Evolutionary conservation across 805 yeast species (phyloP).

Genomic region (Saccharomycopsis oosterbeekiorum): DNA sequence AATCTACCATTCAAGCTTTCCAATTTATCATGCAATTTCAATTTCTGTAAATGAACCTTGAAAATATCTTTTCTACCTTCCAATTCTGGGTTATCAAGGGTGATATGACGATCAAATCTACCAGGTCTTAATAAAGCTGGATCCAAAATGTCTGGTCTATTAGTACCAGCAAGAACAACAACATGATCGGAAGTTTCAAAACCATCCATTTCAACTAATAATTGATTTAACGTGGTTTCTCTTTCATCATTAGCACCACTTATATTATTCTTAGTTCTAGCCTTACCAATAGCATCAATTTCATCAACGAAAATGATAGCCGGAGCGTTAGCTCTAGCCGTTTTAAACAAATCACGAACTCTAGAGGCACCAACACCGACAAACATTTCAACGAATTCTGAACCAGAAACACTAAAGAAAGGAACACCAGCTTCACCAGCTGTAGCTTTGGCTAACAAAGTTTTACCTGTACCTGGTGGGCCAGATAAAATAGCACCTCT

Average conservation of each 20-base stretch:
- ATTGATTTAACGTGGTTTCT: slow-evolving; percentile 91
- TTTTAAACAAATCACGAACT: slow-evolving; percentile 88
- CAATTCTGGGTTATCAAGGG: slow-evolving; percentile 87
- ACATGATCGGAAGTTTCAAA: slow-evolving; percentile 85
- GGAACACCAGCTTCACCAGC: slow-evolving; percentile 99
- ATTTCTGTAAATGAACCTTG: slow-evolving; percentile 69
- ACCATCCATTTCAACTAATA: slow-evolving; percentile 98
- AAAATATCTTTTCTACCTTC: slow-evolving; percentile 93
- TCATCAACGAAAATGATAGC: slow-evolving; percentile 95
- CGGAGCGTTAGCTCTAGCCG: slow-evolving; percentile 92
- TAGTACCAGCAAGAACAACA: slow-evolving; percentile 96
- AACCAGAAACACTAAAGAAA: slow-evolving; percentile 89
- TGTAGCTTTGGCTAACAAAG: slow-evolving; percentile 92
- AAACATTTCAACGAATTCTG: slow-evolving; percentile 97
- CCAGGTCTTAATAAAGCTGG: slow-evolving; percentile 94
- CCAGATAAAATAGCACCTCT: slow-evolving; percentile 97
- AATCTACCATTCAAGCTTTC: slow-evolving; percentile 68
- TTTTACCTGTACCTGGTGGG: slow-evolving; percentile 99
- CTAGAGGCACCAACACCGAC: slow-evolving; percentile 99
- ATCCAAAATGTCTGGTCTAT: slow-evolving; percentile 89
- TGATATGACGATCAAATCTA: slow-evolving; percentile 88
- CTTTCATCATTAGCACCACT: slow-evolving; percentile 91
- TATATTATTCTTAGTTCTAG: slow-evolving; percentile 60
- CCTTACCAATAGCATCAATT: slow-evolving; percentile 98
- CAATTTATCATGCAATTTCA: slow-evolving; percentile 47